A percentile compares a stretch with the other conserved stretches of the same genome.
Evolutionary conservation across 495 filamentous ascomycete species (phyloP).

Genomic region (Daldinia vernicosa): DNA sequence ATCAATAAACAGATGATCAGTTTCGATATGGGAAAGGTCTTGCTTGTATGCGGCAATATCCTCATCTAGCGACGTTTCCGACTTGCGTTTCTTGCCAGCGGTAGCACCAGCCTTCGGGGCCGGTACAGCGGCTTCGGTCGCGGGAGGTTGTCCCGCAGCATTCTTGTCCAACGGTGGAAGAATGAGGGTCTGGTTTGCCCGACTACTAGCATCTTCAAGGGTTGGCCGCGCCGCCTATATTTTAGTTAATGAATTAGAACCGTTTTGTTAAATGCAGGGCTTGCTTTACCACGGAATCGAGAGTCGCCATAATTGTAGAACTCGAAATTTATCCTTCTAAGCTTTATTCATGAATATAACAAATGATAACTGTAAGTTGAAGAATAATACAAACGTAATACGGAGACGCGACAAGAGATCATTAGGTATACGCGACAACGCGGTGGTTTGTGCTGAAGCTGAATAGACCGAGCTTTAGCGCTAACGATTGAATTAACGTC

Average conservation of each 20-base stretch:
- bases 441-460: conserved; percentile 26
- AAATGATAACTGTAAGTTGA: no score
- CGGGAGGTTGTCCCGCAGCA: not conserved
- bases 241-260: not conserved
- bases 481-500: conserved; percentile 10
- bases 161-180: conserved; percentile 1
- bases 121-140: not conserved
- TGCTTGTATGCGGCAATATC: conserved; percentile 34
- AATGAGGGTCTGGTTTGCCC: conserved; percentile 13
- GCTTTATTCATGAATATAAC: no score
- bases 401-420: not conserved
- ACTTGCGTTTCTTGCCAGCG: conserved; percentile 51
- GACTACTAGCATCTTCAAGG: conserved; percentile 22
- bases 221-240: conserved; percentile 11
- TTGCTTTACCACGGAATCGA: conserved; percentile 1
- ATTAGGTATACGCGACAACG: not conserved
- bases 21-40: conserved; percentile 33
- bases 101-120: not conserved
- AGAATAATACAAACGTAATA: not conserved
- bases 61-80: conserved; percentile 27
- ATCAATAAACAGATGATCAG: conserved; percentile 38
- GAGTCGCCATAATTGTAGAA: not conserved
- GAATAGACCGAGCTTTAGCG: conserved; percentile 9
- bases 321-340: no score
- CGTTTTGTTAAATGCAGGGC: not conserved